These are phyloP conservation scores for Neurospora sp. DNA, from an alignment of 495 filamentous ascomycete genomes.

Conservation along the genomic window DNA sequence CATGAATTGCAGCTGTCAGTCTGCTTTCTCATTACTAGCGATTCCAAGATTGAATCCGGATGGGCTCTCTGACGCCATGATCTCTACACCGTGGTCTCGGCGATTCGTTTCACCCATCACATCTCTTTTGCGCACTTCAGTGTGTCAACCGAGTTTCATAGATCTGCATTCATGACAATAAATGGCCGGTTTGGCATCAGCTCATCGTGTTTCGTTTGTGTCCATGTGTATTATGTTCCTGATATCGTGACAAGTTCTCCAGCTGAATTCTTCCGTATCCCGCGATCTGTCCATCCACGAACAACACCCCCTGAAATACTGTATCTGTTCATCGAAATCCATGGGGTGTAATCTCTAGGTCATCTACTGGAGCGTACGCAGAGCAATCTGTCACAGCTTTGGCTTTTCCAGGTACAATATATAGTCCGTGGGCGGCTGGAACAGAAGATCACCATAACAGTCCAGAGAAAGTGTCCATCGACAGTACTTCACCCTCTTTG, in stretches of 20 bases:
- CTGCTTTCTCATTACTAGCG: conserved; percentile 42
- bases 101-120: conserved; percentile 53
- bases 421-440: neutral
- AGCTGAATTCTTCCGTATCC: neutral
- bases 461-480: neutral
- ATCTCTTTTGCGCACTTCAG: conserved; percentile 7
- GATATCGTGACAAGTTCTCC: neutral
- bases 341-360: neutral
- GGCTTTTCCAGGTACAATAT: neutral
- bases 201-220: neutral
- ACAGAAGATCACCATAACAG: neutral
- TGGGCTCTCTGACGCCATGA: conserved; percentile 54
- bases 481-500: neutral
- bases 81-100: conserved; percentile 37
- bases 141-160: neutral
- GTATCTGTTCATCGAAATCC: neutral
- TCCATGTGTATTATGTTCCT: neutral
- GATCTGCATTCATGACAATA: neutral
- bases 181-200: neutral
- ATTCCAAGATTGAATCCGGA: conserved; percentile 40
- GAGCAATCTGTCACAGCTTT: neutral
- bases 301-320: neutral
- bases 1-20: conserved; percentile 41
- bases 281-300: neutral
- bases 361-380: neutral